Evolutionary conservation across 2,329 filamentous ascomycete species (phyloP).

Genomic region (Lomentospora prolificans): DNA sequence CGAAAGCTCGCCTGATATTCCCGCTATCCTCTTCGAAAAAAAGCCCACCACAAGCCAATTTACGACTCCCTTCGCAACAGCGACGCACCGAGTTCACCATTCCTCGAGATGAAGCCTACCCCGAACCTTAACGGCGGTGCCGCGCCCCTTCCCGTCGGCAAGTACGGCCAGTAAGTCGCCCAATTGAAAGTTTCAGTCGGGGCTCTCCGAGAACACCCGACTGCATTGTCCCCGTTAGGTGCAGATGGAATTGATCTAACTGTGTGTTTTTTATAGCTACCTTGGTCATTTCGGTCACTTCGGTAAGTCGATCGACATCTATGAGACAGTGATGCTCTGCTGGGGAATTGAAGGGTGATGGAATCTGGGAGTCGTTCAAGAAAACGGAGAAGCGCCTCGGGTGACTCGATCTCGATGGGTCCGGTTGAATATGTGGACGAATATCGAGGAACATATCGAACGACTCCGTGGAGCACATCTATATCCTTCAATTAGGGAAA

Average conservation of each 20-base stretch:
- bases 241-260: conserved; percentile 16
- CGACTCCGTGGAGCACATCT: neutral
- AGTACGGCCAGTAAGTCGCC: conserved; percentile 32
- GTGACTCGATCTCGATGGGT: too few species aligned
- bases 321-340: neutral
- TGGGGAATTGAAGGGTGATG: too few species aligned
- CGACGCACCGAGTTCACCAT: conserved; percentile 3
- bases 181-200: neutral
- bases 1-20: conserved; percentile 7
- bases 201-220: conserved; percentile 4
- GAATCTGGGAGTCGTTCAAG: neutral
- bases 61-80: neutral
- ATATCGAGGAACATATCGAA: neutral
- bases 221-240: neutral
- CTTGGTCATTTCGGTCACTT: conserved; percentile 66
- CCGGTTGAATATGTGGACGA: neutral
- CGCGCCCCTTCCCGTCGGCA: conserved; percentile 30
- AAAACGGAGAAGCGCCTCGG: neutral
- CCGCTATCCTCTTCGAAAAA: neutral
- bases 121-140: conserved; percentile 17
- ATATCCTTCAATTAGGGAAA: neutral
- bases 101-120: conserved; percentile 6
- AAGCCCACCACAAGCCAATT: conserved; percentile 5
- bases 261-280: conserved; percentile 39
- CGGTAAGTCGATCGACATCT: conserved; percentile 44